Percentiles rank a stretch among this genome's conserved stretches.
Evolutionary conservation across 2,329 filamentous ascomycete genomes (phyloP).

Genomic region (Trichoderma sp.): DNA sequence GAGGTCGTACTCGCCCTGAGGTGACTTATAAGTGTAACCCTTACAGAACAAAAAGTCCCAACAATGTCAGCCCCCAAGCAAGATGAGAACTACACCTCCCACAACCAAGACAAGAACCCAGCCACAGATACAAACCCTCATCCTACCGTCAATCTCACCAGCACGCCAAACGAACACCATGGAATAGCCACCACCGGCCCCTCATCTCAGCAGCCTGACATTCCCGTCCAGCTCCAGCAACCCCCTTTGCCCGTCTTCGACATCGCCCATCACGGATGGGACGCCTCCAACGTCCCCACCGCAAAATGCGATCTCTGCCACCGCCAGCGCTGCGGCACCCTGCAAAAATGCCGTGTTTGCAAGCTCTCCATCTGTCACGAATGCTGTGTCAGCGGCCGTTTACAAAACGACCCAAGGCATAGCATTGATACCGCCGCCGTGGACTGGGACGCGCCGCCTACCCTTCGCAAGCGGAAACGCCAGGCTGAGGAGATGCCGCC

Average conservation of each 20-base stretch:
- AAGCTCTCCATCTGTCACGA: slow-evolving; percentile 29
- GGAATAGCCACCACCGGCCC: background rate
- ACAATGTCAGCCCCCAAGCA: background rate
- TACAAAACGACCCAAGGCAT: slow-evolving; percentile 27
- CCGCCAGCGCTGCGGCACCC: slow-evolving; percentile 27
- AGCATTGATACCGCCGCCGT: slow-evolving; percentile 25
- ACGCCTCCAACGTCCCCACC: slow-evolving; percentile 27
- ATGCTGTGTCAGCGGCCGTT: slow-evolving; percentile 25
- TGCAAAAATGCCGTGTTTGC: slow-evolving; percentile 30
- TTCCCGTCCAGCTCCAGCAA: background rate
- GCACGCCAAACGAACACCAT: background rate
- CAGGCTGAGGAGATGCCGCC: background rate
- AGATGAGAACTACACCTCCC: background rate
- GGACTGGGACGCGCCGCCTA: slow-evolving; percentile 24
- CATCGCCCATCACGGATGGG: slow-evolving; percentile 27
- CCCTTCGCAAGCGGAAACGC: background rate
- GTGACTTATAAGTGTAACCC: background rate
- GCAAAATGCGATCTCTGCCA: slow-evolving; percentile 33
- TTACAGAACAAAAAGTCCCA: background rate
- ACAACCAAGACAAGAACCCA: background rate
- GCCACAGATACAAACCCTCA: background rate
- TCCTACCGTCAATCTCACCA: background rate
- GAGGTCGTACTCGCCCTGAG: background rate
- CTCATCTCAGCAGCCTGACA: background rate
- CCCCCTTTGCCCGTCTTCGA: slow-evolving; percentile 5